phyloP scores from a whole-genome alignment of 208 protist genomes.

The Trypanosoma cruzi region DNA sequence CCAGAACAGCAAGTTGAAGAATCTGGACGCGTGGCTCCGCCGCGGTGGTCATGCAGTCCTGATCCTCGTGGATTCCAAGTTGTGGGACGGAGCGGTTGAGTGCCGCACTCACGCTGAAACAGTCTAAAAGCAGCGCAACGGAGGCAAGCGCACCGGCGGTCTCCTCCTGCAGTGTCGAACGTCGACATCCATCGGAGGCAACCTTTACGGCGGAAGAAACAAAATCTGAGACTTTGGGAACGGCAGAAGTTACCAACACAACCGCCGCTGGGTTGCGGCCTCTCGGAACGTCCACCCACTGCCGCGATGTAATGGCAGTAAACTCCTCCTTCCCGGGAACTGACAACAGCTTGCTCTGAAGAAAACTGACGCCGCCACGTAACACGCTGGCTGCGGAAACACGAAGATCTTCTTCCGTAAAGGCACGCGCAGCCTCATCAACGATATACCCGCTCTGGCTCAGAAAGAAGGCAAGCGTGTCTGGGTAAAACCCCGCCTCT shows the following conservation, averaged over 20 bases:
- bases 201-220: slow-evolving; percentile 62
- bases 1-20: slow-evolving; percentile 60
- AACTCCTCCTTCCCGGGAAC: neutral
- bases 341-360: slow-evolving; percentile 8
- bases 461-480: slow-evolving; percentile 62
- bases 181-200: slow-evolving; percentile 53
- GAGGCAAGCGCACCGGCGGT: slow-evolving; percentile 39
- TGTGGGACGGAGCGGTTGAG: slow-evolving; percentile 68
- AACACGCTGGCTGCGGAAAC: slow-evolving; percentile 65
- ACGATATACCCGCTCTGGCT: slow-evolving; percentile 50
- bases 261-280: neutral
- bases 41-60: slow-evolving; percentile 71
- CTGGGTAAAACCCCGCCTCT: slow-evolving; percentile 31
- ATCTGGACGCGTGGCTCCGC: slow-evolving; percentile 58
- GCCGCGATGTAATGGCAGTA: slow-evolving; percentile 14
- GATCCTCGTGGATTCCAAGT: slow-evolving; percentile 48
- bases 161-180: slow-evolving; percentile 36
- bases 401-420: slow-evolving; percentile 63
- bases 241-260: slow-evolving; percentile 10
- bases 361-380: slow-evolving; percentile 49
- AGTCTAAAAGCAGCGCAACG: slow-evolving; percentile 56
- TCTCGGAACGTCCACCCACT: slow-evolving; percentile 35
- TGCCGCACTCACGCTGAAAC: slow-evolving; percentile 51
- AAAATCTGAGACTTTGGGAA: slow-evolving; percentile 64
- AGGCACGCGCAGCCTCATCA: slow-evolving; percentile 77